phyloP scores from a whole-genome alignment of 352 stramenopile genomes.

The Phytophthora hibernalis region DNA sequence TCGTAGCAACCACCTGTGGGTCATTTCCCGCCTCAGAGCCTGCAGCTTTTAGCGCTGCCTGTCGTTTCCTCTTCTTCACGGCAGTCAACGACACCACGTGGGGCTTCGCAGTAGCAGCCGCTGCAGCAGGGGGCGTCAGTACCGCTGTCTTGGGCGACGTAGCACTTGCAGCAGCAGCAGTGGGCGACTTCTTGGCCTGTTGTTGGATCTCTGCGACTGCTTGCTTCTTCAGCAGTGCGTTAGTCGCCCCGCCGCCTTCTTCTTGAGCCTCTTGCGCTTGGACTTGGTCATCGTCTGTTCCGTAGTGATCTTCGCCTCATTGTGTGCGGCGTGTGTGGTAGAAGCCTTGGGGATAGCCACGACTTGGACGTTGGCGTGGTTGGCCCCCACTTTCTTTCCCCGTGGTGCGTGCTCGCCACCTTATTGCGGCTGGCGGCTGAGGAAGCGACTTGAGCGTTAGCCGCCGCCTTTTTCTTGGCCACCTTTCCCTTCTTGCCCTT shows the following conservation, averaged over 20 bases:
- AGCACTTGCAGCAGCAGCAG: conserved; percentile 1
- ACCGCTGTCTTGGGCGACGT: conserved; percentile 3
- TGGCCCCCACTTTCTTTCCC: conserved; percentile 27
- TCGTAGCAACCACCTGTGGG: background rate
- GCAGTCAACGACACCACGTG: conserved; percentile 31
- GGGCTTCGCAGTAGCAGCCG: conserved; percentile 10
- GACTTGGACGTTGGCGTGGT: conserved; percentile 21
- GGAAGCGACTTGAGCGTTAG: conserved; percentile 1
- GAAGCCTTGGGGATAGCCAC: conserved; percentile 5
- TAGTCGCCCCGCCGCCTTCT: background rate
- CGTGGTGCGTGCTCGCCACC: background rate
- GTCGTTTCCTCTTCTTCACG: conserved; percentile 31
- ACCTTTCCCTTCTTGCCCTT: conserved; percentile 43
- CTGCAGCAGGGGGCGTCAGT: conserved; percentile 10
- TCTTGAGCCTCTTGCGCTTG: conserved; percentile 39
- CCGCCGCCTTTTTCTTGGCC: conserved; percentile 27
- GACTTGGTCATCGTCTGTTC: conserved; percentile 35
- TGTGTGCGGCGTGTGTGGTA: background rate
- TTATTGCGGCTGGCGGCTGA: conserved; percentile 15
- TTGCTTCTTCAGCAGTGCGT: conserved; percentile 28
- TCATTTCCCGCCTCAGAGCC: background rate
- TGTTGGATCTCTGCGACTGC: background rate
- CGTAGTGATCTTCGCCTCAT: background rate
- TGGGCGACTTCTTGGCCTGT: conserved; percentile 12
- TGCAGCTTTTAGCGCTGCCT: background rate